Base-by-base conservation (phyloP, 2,329 filamentous ascomycete species). In the Exophiala xenobiotica region DNA sequence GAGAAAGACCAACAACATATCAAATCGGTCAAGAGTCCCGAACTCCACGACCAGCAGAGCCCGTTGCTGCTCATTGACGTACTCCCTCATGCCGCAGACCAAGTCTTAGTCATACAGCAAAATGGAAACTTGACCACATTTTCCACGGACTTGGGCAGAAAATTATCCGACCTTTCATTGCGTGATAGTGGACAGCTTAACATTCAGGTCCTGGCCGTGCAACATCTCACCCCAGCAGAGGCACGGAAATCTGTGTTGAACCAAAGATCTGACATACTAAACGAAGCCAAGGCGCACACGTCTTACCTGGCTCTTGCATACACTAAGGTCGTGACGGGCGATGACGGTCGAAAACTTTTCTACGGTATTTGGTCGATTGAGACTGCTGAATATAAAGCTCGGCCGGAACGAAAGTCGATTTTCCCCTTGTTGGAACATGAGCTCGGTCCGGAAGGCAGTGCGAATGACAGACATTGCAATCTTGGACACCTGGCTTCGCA, bases 121-220 rank as follows among this genome's bases (percentile, higher is more conserved):
- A 70, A 77, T 60, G 74, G 74, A 18, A 64, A 59, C 42, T 57
- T 75, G 14, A 68, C 69, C 8, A 65, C 68, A 35, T 63, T 75
- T 38, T 65, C 72, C 11, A 60, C 67, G 3, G 69, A 74, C 50
- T 39, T 60, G 22, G 22, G 47, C 11, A 31, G 24, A n/a, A 44
- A 27, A 7, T 11, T 50, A 20, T 39, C 22, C 11, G 27, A 48
- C 23, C 29, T 35, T 22, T 56, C 52, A 39, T 51, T 50, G n/a
- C 42, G 42, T 47, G 37, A 22, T 6, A 20, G 44, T 14, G 44
- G 41, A 3, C 12, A 38, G 12, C 33, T n/a, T 11, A 33, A 44
- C 3, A 46, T 61, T 18, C 53, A 55, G 9, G 39, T 63, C 9
- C 33, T 59, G n/a, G 55, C 56, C 22, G 54, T 57, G 18, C 49